Base-by-base conservation (phyloP, 1,284 basidiomycete species). In the Cutaneotrichosporon cutaneum region DNA sequence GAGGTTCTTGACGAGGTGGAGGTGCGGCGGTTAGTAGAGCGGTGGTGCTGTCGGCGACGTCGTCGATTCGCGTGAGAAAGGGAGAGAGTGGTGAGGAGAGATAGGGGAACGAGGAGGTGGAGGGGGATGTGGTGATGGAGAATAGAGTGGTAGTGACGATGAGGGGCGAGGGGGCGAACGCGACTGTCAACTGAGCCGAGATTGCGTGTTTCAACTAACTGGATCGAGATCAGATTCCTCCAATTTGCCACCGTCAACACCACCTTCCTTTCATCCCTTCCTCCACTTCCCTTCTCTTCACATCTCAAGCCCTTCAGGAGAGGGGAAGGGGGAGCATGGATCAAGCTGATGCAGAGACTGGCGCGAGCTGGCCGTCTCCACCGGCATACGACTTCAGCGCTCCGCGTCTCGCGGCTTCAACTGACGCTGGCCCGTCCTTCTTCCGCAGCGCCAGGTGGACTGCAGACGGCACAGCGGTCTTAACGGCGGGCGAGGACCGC, bases 401-500 rank as follows among this genome's bases (percentile, higher is more conserved):
- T 0, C 14, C 26, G 7, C 70, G 68, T 0, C 32, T 26, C 7
- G 4, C 21, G 1, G 18, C 55, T 0, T 32, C 58, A 3, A 52
- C 48, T 4, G 14, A 68, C 11, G 39, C 57, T 33, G 59, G 54
- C 3, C 47, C 39, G 35, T 73, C 74, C 62, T 77, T 80, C 56
- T 71, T 72, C 64, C 65, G 76, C 44, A 62, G 59, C 35, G 74
- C 77, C 2, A 65, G 69, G 59, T 79, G 77, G 77, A 74, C 73
- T 16, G 52, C 69, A 0, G 78, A 80, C 56, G 76, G 72, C 1
- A 68, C 69, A 7, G 64, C 72, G 7, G 65, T 76, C 11, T 65
- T 81, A 9, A 72, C 73, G 1, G 70, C 72, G 5, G 69, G 75
- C 1, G 78, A 81, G 57, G 77, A 79, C 60, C 67, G 78, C 11